Conservation (phyloP, 2,329 filamentous ascomycete genomes). For the Aspergillus sp. region DNA sequence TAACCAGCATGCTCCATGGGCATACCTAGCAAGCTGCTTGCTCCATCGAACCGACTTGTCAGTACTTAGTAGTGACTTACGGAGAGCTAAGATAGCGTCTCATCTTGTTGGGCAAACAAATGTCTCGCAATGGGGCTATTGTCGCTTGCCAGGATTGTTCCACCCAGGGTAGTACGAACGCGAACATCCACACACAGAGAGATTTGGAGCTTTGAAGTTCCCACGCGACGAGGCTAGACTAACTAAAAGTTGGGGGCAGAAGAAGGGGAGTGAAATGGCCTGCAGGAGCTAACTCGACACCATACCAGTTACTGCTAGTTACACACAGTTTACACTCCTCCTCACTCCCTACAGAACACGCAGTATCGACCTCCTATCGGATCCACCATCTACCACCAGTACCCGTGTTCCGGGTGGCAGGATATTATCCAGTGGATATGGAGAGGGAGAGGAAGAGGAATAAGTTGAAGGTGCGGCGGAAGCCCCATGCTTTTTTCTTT, state of each 20-base stretch:
- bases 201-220: not conserved
- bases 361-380: no score
- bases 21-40: not conserved
- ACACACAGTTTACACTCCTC: no score
- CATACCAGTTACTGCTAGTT: no score
- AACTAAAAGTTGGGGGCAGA: not conserved
- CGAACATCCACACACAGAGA: not conserved
- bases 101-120: not conserved
- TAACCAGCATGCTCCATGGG: not conserved
- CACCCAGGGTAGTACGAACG: not conserved
- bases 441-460: not conserved
- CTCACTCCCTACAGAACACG: no score
- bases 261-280: not conserved
- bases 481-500: not conserved
- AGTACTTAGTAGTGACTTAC: not conserved
- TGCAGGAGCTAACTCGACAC: not conserved
- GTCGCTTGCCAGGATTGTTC: not conserved
- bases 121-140: no score
- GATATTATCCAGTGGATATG: conserved; percentile 8
- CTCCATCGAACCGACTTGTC: not conserved
- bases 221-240: not conserved
- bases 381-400: no score
- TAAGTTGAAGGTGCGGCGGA: not conserved
- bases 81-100: not conserved
- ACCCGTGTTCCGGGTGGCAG: no score